Base-by-base conservation (phyloP, 306 rosid genomes). In the Prunus salicina region DNA sequence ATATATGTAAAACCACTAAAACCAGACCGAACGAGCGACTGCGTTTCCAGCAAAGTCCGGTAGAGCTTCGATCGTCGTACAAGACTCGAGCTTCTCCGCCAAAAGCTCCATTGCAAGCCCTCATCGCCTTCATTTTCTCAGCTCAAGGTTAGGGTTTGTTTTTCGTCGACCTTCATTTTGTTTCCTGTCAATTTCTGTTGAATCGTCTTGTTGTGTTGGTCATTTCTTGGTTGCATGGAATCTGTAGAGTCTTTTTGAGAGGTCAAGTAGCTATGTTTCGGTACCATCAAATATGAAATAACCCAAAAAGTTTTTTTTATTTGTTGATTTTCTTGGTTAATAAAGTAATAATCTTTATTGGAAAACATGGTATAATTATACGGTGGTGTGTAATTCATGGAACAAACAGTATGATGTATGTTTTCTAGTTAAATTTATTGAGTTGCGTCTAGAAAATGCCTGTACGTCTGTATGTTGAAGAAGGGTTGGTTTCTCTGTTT, bases 1-100 rank as follows among this genome's bases (percentile, higher is more conserved):
- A 58, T 73, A 73, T 58, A 58, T 5, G 77, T 43, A 27, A 63
- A 58, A 73, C 77, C 68, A 43, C 57, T 5, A 58, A 57, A 24
- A 49, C 12, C 30, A 27, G 45, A 67, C 28, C 67, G 56, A 58
- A 55, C 77, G 57, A 72, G 22, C 53, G 52, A 58, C 77, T 51
- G 67, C 77, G 68, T 41, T 56, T 43, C 57, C 57, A 57, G 11
- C 41, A 19, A 58, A 73, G 34, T 73, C 65, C 51, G 32, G 6
- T 46, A 25, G 19, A 58, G 27, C 68, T 73, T 73, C 57, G 45
- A 73, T 73, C 67, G 27, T 58, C 25, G 45, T 46, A 2, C 67
- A 24, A 73, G 8, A 22, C 55, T 14, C 38, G 1, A 6, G 38
- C 53, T 14, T 43, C 24, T 12, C 28, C 67, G 55, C 65, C 18